phyloP scores from a whole-genome alignment of 331 rosid species.

The Phaseolus coccineus region DNA sequence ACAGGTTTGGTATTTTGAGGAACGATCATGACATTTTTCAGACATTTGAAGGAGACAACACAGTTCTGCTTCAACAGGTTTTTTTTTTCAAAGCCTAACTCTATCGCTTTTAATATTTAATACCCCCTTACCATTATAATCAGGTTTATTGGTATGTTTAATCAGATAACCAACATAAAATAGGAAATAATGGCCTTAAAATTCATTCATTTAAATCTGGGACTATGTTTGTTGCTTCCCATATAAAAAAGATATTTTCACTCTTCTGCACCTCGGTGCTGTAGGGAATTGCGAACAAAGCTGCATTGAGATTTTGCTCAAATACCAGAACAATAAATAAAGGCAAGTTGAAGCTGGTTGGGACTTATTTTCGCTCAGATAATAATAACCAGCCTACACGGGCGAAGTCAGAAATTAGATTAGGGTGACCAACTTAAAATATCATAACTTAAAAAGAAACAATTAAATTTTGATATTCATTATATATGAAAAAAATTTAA shows the following conservation, averaged over 20 bases:
- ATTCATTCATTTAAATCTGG: conserved; percentile 7
- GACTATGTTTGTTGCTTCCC: conserved; percentile 24
- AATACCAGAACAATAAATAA: no score
- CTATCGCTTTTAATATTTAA: conserved; percentile 11
- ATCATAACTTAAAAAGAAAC: no score
- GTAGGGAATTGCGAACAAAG: neutral
- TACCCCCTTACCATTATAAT: conserved; percentile 1
- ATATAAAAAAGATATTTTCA: neutral
- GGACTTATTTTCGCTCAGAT: neutral
- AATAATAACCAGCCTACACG: no score
- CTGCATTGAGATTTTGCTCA: neutral
- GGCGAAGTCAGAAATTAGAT: no score
- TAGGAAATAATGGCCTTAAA: conserved; percentile 10
- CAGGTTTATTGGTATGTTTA: neutral
- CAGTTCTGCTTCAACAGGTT: conserved; percentile 98
- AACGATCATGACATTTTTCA: conserved; percentile 98
- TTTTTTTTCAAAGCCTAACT: conserved; percentile 10
- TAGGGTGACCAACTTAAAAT: no score
- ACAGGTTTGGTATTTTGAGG: conserved; percentile 86
- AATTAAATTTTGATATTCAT: no score
- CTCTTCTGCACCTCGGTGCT: neutral
- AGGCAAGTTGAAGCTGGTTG: no score
- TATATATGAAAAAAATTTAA: no score
- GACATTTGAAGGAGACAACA: conserved; percentile 99
- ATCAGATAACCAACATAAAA: conserved; percentile 15